phyloP scores from a whole-genome alignment of 2,329 filamentous ascomycete genomes.

The Aspergillus arachidicola region DNA sequence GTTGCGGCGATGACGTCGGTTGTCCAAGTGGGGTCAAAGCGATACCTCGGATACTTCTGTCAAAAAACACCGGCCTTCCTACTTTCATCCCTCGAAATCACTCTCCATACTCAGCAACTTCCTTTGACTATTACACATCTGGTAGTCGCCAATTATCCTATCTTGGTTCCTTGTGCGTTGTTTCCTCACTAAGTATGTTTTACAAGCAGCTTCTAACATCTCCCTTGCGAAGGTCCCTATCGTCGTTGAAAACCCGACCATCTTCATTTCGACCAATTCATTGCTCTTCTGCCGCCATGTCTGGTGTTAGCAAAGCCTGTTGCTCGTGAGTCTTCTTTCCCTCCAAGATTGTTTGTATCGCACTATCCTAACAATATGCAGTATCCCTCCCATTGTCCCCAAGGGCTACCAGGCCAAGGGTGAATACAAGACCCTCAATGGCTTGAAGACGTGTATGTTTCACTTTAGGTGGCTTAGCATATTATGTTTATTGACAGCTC shows the following conservation, averaged over 20 bases:
- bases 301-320: slow-evolving; percentile 48
- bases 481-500: slow-evolving; percentile 7
- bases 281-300: slow-evolving; percentile 35
- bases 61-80: neutral
- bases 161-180: slow-evolving; percentile 5
- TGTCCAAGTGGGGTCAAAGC: neutral
- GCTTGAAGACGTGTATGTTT: slow-evolving; percentile 61
- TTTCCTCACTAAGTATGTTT: slow-evolving; percentile 15
- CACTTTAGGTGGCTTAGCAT: neutral
- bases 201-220: slow-evolving; percentile 27
- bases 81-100: neutral
- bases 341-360: neutral
- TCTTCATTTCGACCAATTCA: slow-evolving; percentile 19
- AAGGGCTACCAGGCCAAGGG: slow-evolving; percentile 60
- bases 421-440: slow-evolving; percentile 60
- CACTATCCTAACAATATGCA: slow-evolving; percentile 13
- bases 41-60: neutral
- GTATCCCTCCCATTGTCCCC: slow-evolving; percentile 46
- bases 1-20: neutral
- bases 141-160: neutral
- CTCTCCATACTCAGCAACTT: neutral
- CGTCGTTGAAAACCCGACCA: slow-evolving; percentile 16
- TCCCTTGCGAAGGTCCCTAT: slow-evolving; percentile 25
- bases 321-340: slow-evolving; percentile 41
- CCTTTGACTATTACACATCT: neutral